phyloP scores from a whole-genome alignment of 352 stramenopile species.

The Globisporangium nodosum region DNA sequence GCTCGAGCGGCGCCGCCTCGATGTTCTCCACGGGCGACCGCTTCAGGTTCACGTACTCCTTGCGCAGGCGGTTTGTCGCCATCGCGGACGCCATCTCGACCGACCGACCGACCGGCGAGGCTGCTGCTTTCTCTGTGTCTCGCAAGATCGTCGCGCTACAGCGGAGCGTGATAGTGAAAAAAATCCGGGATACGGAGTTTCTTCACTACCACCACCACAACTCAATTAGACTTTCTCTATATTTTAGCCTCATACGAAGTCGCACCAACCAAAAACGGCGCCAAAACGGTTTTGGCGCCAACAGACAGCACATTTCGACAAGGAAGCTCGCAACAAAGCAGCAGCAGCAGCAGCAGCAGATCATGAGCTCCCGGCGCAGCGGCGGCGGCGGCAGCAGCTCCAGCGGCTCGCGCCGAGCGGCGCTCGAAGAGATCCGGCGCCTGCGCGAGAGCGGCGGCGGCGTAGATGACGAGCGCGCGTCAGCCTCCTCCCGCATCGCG shows the following conservation, averaged over 20 bases:
- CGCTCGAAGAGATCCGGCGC: constrained; percentile 73
- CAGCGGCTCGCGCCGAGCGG: constrained; percentile 34
- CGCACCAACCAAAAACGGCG: not conserved
- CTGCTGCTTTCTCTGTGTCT: no score
- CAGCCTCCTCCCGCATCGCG: constrained; percentile 39
- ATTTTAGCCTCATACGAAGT: not conserved
- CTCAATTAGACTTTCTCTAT: not conserved
- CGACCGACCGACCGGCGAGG: not conserved
- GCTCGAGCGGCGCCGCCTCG: constrained; percentile 77
- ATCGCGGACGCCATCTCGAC: constrained; percentile 62
- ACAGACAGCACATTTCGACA: no score
- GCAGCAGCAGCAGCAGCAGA: not conserved
- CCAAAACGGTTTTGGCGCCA: constrained; percentile 1
- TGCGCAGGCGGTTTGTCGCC: constrained; percentile 85
- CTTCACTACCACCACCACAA: not conserved
- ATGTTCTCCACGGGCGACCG: constrained; percentile 89
- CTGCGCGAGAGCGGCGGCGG: constrained; percentile 47
- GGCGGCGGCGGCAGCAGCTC: constrained; percentile 25
- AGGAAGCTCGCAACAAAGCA: not conserved
- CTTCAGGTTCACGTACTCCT: constrained; percentile 86
- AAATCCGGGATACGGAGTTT: not conserved
- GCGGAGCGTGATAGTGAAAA: no score
- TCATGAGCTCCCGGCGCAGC: constrained; percentile 57
- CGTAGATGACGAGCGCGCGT: constrained; percentile 12
- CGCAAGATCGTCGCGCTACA: no score